Evolutionary conservation across 2,329 filamentous ascomycete species (phyloP), one percentile per base, ranked within the genome.

Genomic region (Dactylonectria estremocensis): DNA sequence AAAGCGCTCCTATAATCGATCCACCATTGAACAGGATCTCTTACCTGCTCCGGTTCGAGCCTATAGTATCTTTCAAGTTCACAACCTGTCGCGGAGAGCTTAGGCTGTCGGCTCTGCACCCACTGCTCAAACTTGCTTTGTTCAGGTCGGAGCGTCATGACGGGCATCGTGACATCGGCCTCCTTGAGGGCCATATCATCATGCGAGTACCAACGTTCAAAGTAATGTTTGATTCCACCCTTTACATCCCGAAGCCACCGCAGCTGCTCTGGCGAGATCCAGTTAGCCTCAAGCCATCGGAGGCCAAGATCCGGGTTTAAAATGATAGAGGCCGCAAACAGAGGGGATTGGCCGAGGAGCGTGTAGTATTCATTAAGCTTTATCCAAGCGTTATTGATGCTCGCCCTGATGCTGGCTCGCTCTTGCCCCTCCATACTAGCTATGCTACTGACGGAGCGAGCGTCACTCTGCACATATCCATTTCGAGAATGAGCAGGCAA

Each of bases 311-410:
- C 50, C 50, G 45, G 62, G 31, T 68, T 53, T 18, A 66, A 37
- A 55, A 66, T 40, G 49, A 65, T 13, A 35, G 53, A 62, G 8
- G 61, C 61, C 11, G 46, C 53, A 66, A 68, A 68, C 40, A 68
- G 58, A 55, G 58, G 66, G 33, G 48, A 68, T n/a, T 35, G 5
- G 10, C 43, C 48, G 9, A 66, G 58, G 16, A 54, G 24, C n/a
- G 24, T 59, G 50, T 68, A 65, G 9, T 66, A 66, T 14, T 69
- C 40, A 11, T 56, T 61, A 31, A 69, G 61, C 61, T 69, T 69
- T 48, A 64, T 57, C 43, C 43, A 46, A 46, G 43, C 43, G 18
- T 46, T 46, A 46, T 46, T 46, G 43, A 46, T 46, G 16, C 43
- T 46, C 43, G 18, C 43, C 16, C 43, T 46, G 18, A 40, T 40